Evolutionary conservation across 2,329 filamentous ascomycete species (phyloP).

Genomic region (Ascomycota sp.): DNA sequence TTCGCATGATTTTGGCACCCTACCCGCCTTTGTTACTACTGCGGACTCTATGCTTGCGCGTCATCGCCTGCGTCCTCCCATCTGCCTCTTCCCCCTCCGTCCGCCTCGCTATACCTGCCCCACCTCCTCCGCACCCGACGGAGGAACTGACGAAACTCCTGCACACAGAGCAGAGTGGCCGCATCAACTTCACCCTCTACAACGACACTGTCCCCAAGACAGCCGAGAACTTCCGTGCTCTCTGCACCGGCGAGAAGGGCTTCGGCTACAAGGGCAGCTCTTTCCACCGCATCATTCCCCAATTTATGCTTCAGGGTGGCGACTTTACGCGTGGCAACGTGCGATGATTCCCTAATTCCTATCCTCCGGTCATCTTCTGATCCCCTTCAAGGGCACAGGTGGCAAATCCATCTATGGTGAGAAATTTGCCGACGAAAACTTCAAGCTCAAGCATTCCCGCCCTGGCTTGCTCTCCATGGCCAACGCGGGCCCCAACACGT

Average conservation of each 20-base stretch:
- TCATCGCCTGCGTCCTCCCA: too few relatives aligned
- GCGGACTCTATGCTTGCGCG: too few relatives aligned
- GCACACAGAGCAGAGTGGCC: constrained; percentile 43
- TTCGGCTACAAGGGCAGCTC: constrained; percentile 65
- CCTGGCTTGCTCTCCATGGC: constrained; percentile 83
- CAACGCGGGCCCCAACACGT: constrained; percentile 89
- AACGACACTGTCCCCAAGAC: constrained; percentile 79
- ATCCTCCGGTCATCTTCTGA: constrained; percentile 2
- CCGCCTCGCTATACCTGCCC: too few relatives aligned
- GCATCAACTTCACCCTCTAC: constrained; percentile 80
- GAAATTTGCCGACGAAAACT: constrained; percentile 92
- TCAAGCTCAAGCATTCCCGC: constrained; percentile 49
- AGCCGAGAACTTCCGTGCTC: constrained; percentile 61
- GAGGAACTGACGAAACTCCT: constrained; percentile 1
- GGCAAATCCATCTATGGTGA: constrained; percentile 90
- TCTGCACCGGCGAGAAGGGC: constrained; percentile 64
- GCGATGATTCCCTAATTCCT: constrained; percentile 16
- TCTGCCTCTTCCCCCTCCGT: too few relatives aligned
- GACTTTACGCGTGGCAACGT: constrained; percentile 89
- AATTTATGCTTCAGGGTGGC: constrained; percentile 93
- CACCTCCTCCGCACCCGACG: too few relatives aligned
- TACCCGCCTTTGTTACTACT: too few relatives aligned
- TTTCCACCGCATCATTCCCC: constrained; percentile 84
- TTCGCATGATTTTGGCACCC: too few relatives aligned
- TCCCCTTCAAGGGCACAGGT: constrained; percentile 49